Evolutionary conservation across 768 basidiomycete species (phyloP), one percentile per base, ranked within the genome.

Genomic region (Favolaschia claudopus): DNA sequence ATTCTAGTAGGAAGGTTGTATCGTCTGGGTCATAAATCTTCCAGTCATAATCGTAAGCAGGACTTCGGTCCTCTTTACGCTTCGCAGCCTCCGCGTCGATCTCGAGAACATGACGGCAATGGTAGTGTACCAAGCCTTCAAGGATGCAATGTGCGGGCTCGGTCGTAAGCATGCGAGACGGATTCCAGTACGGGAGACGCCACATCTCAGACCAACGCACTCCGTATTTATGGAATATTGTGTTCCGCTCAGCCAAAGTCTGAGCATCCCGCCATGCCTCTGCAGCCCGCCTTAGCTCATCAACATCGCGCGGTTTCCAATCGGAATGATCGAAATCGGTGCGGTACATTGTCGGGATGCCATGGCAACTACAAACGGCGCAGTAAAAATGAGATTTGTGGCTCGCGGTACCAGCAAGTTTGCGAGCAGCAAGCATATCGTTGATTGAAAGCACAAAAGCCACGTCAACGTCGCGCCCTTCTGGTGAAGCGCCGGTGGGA

Each of bases 191-290:
- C 4, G 9, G 22, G 6, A 25, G 32, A 14, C 47, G 22, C 47
- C 47, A 49, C 22, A 37, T 9, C 24, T 49, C 34, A 20, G 47
- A 49, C 47, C 47, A 49, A 6, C 34, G 34, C 8, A 49, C 47
- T 8, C 47, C 34, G 27, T 49, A 25, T 25, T 49, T 19, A 7
- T 14, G 9, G 47, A 36, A 49, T 9, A 49, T 49, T 19, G 20
- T 14, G 15, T 34, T 37, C 19, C 46, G 19, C 7, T 20, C 46
- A 22, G 7, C 46, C 15, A 48, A 20, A 12, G 46, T 48, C 5
- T 48, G 22, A 22, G 46, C 46, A 34, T 48, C 46, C 19, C 46
- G 46, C 46, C 46, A 48, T 19, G 17, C 32, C 32, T 48, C 46
- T 13, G 33, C 46, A 5, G 8, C 12, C 33, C 13, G 17, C 5